Evolutionary conservation across 495 filamentous ascomycete species (phyloP), one percentile per base, ranked within the genome.

Genomic region (Penicillium fimorum): DNA sequence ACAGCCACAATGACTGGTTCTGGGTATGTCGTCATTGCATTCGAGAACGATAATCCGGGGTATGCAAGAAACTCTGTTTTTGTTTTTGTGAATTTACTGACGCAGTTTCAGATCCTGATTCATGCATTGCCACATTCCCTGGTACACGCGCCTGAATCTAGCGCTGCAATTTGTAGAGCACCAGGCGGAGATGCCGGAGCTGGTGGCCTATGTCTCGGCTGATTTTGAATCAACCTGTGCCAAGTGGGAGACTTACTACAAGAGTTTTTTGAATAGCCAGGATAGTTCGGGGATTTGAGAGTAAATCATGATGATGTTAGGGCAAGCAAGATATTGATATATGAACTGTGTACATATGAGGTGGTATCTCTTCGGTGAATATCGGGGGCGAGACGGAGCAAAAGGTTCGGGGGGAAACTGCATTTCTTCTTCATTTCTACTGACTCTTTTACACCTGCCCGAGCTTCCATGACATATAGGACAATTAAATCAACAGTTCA

Each of bases 41-140:
- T 84, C 60, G 67, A 78, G 69, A 75, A 76, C 15, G 61, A 73
- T 55, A 70, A 73, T 43, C 78, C 76, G 4, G 13, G 33, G 33
- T 37, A 7, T 6, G 13, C 5, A 13, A 13, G 13, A n/a, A n/a
- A 37, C 1, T 22, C 22, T 22, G 2, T 37, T 4, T 37, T 1
- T 37, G n/a, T 4, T 37, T 12, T 37, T 37, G 33, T 2, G 15
- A 7, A 15, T 13, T n/a, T 12, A 35, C 32, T 15, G 12, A 35
- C 12, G 3, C 13, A 37, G 2, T 37, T 37, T 3, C 6, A 75
- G 76, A 3, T 71, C 67, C 24, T 79, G 76, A 76, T 48, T 78
- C 10, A 64, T 78, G 61, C 72, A 79, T 51, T 78, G 76, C 60
- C 76, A 81, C 54, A 72, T 78, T 49, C 74, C 70, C 10, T 77